Base-by-base conservation (phyloP, 441 rosid genomes). In the Gossypium laxum region DNA sequence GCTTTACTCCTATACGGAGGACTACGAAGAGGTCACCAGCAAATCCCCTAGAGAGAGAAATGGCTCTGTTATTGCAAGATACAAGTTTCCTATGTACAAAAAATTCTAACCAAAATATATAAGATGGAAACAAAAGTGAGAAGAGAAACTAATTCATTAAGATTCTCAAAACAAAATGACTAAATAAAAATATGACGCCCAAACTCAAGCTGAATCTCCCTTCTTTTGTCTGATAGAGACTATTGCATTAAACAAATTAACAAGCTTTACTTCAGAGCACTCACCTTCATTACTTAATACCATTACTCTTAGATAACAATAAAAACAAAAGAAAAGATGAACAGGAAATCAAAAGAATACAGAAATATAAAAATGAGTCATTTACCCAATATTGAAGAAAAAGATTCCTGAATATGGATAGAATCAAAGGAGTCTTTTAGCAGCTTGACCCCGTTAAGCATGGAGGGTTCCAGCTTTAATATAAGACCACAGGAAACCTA, bases 21-120 rank as follows among this genome's bases (percentile, higher is more conserved):
- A 78, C 79, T 38, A 91, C 75, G 75, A 78, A 87, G 74, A 93
- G 81, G 81, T 91, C 93, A 68, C 98, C 98, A 69, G 82, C 76
- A 69, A 82, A 68, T 72, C 88, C 89, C 80, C 97, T 93, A 76
- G 55, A 38, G 43, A 61, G 4, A 48, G 43, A 48, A 5, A 21
- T 62, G 48, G 17, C 48, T 65, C 38, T 45, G 28, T 45, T 45
- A 45, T 18, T 6, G 30, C 4, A 66, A 32, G 30, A 64, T 55
- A 38, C 12, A 56, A 51, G 76, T 69, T 50, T 59, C 18, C 67
- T 5, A 4, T 17, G 18, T 38, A 58, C 30, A 22, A 50, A 74
- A 34, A 41, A 32, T 26, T 22, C 19, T 32, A 70, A 52, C 55
- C 54, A 21, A 61, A 63, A 56, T 12, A 19, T 17, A 12, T 50